These are phyloP conservation scores for Pleurotus eryngii DNA, from an alignment of 768 basidiomycete genomes.

Conservation along the genomic window DNA sequence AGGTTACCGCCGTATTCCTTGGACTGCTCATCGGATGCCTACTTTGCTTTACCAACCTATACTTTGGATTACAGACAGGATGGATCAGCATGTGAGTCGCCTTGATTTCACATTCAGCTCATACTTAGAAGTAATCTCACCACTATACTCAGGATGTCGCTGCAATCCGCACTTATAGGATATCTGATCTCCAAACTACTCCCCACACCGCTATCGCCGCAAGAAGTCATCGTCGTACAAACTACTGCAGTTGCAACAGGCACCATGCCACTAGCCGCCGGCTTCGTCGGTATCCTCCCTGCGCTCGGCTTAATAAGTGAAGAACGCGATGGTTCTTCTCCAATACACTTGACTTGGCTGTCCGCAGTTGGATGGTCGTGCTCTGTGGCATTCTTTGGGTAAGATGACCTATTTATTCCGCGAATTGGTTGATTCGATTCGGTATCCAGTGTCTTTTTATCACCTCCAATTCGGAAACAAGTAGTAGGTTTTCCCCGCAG, in stretches of 20 bases:
- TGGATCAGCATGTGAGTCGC: constrained; percentile 78
- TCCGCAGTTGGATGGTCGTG: constrained; percentile 83
- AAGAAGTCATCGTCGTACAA: constrained; percentile 92
- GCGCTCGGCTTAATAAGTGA: constrained; percentile 78
- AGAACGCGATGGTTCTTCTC: constrained; percentile 70
- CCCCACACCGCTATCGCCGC: constrained; percentile 73
- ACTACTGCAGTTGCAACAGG: constrained; percentile 96
- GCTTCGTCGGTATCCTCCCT: constrained; percentile 90
- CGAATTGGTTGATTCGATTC: constrained; percentile 4
- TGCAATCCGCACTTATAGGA: constrained; percentile 91
- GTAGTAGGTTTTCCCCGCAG: constrained; percentile 52
- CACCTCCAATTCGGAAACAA: constrained; percentile 92
- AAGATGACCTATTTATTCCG: constrained; percentile 4
- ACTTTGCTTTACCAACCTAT: constrained; percentile 90
- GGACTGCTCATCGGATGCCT: constrained; percentile 85
- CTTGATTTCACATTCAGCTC: constrained; percentile 3
- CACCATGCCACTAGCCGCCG: constrained; percentile 80
- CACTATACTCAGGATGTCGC: constrained; percentile 73
- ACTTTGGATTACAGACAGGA: constrained; percentile 83
- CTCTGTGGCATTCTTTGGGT: constrained; percentile 94
- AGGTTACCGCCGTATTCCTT: constrained; percentile 58
- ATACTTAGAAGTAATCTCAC: background rate
- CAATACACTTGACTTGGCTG: constrained; percentile 72
- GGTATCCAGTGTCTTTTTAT: constrained; percentile 77
- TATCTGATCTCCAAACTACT: constrained; percentile 79